Conservation (phyloP, 192 early-diverging fungal species). For the Coemansia sp. region DNA sequence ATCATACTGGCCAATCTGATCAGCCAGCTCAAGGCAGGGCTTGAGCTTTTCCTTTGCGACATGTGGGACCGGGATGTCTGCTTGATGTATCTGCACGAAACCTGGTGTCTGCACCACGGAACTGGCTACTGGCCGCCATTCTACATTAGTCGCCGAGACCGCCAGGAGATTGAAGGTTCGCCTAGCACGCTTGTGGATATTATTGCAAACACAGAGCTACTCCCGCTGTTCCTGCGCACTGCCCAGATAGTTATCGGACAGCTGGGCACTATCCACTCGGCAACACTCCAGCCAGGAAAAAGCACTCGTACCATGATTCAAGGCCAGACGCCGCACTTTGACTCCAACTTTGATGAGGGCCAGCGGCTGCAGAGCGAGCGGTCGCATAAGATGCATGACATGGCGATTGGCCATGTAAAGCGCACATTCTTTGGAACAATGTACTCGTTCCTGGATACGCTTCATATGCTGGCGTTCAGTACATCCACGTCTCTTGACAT, state of each 20-base stretch:
- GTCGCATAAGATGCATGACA: conserved; percentile 57
- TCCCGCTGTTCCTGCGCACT: conserved; percentile 50
- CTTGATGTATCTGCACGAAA: conserved; percentile 50
- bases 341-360: conserved; percentile 43
- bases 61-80: conserved; percentile 71
- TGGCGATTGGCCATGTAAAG: conserved; percentile 50
- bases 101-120: conserved; percentile 46
- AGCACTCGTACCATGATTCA: conserved; percentile 38
- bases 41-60: conserved; percentile 74
- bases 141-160: conserved; percentile 37
- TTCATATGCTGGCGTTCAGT: conserved; percentile 64
- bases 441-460: conserved; percentile 78
- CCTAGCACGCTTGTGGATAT: conserved; percentile 31
- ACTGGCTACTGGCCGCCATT: conserved; percentile 52
- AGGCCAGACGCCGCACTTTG: conserved; percentile 49
- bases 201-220: conserved; percentile 51
- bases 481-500: conserved; percentile 10
- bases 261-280: conserved; percentile 43
- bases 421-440: conserved; percentile 72
- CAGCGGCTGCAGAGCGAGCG: conserved; percentile 52
- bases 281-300: conserved; percentile 45
- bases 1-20: conserved; percentile 67
- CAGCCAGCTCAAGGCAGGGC: conserved; percentile 69
- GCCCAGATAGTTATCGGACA: conserved; percentile 38
- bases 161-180: conserved; percentile 23